phyloP scores from a whole-genome alignment of 345 rosid species.

The Corchorus capsularis region DNA sequence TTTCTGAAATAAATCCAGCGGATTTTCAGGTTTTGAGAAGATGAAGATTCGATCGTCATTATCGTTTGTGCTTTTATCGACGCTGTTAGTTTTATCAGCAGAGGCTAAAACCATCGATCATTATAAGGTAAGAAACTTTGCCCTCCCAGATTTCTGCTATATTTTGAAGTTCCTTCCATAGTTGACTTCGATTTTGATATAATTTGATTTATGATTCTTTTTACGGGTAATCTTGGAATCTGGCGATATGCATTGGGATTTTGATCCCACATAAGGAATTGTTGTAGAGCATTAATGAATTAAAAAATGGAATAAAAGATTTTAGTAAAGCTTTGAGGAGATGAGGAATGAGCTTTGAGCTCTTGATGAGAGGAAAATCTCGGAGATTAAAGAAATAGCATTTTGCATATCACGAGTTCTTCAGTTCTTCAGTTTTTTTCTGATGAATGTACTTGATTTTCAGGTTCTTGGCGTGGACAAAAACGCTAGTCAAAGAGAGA shows the following conservation, averaged over 20 bases:
- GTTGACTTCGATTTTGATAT: background rate
- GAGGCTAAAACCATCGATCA: constrained; percentile 67
- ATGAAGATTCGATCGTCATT: constrained; percentile 35
- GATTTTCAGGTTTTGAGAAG: constrained; percentile 22
- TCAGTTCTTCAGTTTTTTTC: background rate
- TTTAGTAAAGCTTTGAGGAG: background rate
- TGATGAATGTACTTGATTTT: background rate
- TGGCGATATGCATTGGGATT: background rate
- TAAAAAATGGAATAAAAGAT: background rate
- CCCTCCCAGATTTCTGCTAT: background rate
- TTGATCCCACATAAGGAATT: background rate
- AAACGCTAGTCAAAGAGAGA: constrained; percentile 84
- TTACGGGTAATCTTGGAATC: background rate
- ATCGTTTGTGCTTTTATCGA: constrained; percentile 30
- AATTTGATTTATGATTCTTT: background rate
- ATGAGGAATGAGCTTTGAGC: background rate
- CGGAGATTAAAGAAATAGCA: background rate
- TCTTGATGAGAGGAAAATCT: background rate
- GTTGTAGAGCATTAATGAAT: background rate
- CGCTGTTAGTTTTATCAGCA: constrained; percentile 30
- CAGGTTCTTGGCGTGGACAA: constrained; percentile 92
- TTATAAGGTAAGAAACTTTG: constrained; percentile 54
- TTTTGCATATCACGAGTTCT: background rate
- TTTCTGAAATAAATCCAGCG: background rate
- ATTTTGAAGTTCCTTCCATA: background rate